Percentiles rank a stretch among this genome's conserved stretches.
Evolutionary conservation across 345 rosid genomes (phyloP).

Genomic region (Xanthoceras sorbifolium): DNA sequence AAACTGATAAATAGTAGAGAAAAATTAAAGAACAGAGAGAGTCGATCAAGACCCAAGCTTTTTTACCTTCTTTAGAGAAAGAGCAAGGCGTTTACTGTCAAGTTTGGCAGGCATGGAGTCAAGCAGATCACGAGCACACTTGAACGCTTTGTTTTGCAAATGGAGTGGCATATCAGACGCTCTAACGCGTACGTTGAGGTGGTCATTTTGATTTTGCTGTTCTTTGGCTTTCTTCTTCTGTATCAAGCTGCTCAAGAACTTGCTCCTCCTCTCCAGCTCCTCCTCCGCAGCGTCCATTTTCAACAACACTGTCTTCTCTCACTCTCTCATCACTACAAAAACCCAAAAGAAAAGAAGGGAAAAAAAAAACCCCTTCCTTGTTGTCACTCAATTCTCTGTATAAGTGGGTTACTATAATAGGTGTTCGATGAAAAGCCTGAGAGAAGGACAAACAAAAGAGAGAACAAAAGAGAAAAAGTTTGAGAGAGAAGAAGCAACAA

Average conservation of each 20-base stretch:
- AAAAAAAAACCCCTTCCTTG: conserved; percentile 10
- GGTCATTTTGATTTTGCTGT: conserved; percentile 54
- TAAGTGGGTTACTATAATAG: conserved; percentile 16
- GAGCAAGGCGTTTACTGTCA: conserved; percentile 90
- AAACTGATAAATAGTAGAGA: background rate
- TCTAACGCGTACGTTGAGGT: conserved; percentile 67
- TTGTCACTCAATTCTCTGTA: conserved; percentile 10
- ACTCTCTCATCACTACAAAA: conserved; percentile 32
- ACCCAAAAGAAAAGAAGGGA: background rate
- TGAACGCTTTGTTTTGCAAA: conserved; percentile 71
- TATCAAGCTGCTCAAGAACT: conserved; percentile 80
- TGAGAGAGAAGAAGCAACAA: background rate
- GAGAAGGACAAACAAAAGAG: conserved; percentile 8
- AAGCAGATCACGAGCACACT: conserved; percentile 74
- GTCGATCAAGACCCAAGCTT: background rate
- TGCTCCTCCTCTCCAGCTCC: conserved; percentile 93
- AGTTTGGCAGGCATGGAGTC: conserved; percentile 76
- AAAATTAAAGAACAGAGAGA: background rate
- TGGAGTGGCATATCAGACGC: conserved; percentile 85
- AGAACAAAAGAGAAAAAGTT: background rate
- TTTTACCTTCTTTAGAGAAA: conserved; percentile 83
- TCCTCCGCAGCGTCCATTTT: conserved; percentile 78
- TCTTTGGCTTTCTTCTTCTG: conserved; percentile 85
- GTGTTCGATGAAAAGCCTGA: conserved; percentile 37
- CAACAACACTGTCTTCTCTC: conserved; percentile 8